Evolutionary conservation across 2,329 filamentous ascomycete genomes (phyloP), one percentile per base, ranked within the genome.

Genomic region (Ophiostoma piceae): DNA sequence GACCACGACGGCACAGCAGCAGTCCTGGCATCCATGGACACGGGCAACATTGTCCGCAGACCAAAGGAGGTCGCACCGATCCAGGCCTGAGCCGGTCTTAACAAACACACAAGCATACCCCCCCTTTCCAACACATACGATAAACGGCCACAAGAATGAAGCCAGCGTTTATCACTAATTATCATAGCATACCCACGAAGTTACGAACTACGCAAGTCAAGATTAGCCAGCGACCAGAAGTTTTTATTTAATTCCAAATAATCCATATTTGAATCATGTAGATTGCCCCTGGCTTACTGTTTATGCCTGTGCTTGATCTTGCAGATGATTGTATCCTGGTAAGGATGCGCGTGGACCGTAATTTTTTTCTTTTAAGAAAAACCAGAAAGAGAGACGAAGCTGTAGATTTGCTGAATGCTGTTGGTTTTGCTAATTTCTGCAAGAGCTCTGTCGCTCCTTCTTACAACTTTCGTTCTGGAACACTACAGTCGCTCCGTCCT

Each of bases 11-110:
- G 70, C 62, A 69, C 70, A 19, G 72, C 68, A 7, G 62, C 68
- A 14, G 71, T 71, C 22, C 67, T 71, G 68, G 70, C 68, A 12
- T 69, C 70, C 0, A 71, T 71, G 68, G 68, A 69, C 43, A 12
- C 54, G 41, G 14, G 67, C 32, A 51, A 62, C 2, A 37, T 69
- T 9, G 39, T 57, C 16, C n/a, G 39, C 12, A 29, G 67, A 47
- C n/a, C 51, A 3, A 62, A 68, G 16, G 51, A 68, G 64, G 57
- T 32, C n/a, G 65, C 26, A 9, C 65, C 65, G 37, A 66, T 67
- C 26, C 62, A 41, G 19, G 43, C 6, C 26, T 81, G 4, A 75
- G 75, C 5, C 65, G 62, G 43, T 2, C 41, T 29, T 2, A 29
- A 39, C 12, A 22, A 19, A 9, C 35, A 9, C 29, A 32, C 7